phyloP scores from a whole-genome alignment of 2,329 filamentous ascomycete species.

The Botrytis squamosa region DNA sequence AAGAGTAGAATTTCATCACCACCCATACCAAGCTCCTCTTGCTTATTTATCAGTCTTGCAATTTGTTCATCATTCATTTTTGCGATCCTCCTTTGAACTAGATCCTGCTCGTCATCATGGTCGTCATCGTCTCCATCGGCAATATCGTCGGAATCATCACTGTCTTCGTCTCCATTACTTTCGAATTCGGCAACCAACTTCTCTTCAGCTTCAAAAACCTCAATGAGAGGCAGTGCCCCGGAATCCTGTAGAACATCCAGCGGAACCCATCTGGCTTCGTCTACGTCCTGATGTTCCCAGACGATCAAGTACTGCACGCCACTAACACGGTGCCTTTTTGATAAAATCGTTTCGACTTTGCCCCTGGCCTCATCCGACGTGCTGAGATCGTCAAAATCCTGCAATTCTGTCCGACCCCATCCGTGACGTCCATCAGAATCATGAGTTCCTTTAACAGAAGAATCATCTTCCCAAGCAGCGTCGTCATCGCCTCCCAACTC shows the following conservation, averaged over 20 bases:
- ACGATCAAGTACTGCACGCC: slow-evolving; percentile 54
- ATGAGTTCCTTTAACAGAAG: slow-evolving; percentile 13
- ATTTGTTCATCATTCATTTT: slow-evolving; percentile 62
- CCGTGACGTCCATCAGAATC: slow-evolving; percentile 26
- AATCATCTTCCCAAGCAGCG: slow-evolving; percentile 30
- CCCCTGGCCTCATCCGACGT: slow-evolving; percentile 49
- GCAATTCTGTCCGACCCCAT: slow-evolving; percentile 47
- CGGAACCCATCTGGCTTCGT: slow-evolving; percentile 52
- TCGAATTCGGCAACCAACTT: slow-evolving; percentile 37
- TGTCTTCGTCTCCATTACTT: slow-evolving; percentile 40
- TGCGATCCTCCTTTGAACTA: slow-evolving; percentile 38
- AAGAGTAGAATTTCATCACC: slow-evolving; percentile 59
- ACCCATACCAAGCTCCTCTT: slow-evolving; percentile 62
- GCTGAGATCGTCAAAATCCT: slow-evolving; percentile 49
- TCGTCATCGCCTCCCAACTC: slow-evolving; percentile 47
- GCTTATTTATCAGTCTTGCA: slow-evolving; percentile 59
- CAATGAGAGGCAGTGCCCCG: slow-evolving; percentile 37
- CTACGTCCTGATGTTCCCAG: slow-evolving; percentile 44
- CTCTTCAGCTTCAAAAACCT: slow-evolving; percentile 40
- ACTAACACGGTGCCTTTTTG: slow-evolving; percentile 45
- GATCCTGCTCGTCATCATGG: slow-evolving; percentile 40
- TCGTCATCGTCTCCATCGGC: slow-evolving; percentile 39
- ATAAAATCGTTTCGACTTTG: slow-evolving; percentile 45
- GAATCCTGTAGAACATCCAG: slow-evolving; percentile 37
- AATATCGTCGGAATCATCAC: slow-evolving; percentile 7